Percentiles rank a stretch among this genome's conserved stretches.
Evolutionary conservation across 768 basidiomycete genomes (phyloP).

Genomic region (Amanita pallidorosea): DNA sequence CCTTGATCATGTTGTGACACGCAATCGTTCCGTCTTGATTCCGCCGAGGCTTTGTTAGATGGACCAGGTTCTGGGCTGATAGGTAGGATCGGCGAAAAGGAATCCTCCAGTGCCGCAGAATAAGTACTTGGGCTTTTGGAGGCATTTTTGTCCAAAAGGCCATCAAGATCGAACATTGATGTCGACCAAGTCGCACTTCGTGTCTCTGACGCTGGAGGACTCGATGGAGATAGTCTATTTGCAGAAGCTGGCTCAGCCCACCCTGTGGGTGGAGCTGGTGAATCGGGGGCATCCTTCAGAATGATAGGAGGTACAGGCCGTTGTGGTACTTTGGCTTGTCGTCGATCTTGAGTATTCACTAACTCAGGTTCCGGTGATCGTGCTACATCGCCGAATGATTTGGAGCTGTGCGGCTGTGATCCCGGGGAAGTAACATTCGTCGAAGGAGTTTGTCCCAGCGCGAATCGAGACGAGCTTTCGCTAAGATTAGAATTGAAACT

Average conservation of each 20-base stretch:
- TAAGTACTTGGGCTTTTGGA: not conserved
- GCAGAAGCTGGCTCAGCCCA: slow-evolving; percentile 12
- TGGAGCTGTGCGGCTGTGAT: not conserved
- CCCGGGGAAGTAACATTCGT: slow-evolving; percentile 1
- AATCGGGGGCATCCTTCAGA: slow-evolving; percentile 13
- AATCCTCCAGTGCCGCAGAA: slow-evolving; percentile 17
- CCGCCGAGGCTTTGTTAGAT: not conserved
- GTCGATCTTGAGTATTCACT: not conserved
- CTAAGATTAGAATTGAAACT: not conserved
- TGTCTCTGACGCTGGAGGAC: slow-evolving; percentile 2
- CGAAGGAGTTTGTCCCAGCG: not conserved
- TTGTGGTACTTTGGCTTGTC: not conserved
- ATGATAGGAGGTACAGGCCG: slow-evolving; percentile 19
- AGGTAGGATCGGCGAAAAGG: slow-evolving; percentile 17
- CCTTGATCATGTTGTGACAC: too few species aligned
- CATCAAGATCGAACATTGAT: slow-evolving; percentile 9
- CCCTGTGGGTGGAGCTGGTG: slow-evolving; percentile 9
- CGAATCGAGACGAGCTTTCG: not conserved
- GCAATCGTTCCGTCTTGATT: not conserved
- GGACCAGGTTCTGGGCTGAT: slow-evolving; percentile 4
- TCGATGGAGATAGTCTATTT: slow-evolving; percentile 11
- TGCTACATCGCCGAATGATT: not conserved
- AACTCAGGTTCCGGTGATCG: not conserved
- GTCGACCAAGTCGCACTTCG: slow-evolving; percentile 2
- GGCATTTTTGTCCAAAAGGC: slow-evolving; percentile 5